A percentile compares a stretch with the other conserved stretches of the same genome.
Evolutionary conservation across 2,329 filamentous ascomycete genomes (phyloP).

Genomic region (Calonectria pseudoturangicola): DNA sequence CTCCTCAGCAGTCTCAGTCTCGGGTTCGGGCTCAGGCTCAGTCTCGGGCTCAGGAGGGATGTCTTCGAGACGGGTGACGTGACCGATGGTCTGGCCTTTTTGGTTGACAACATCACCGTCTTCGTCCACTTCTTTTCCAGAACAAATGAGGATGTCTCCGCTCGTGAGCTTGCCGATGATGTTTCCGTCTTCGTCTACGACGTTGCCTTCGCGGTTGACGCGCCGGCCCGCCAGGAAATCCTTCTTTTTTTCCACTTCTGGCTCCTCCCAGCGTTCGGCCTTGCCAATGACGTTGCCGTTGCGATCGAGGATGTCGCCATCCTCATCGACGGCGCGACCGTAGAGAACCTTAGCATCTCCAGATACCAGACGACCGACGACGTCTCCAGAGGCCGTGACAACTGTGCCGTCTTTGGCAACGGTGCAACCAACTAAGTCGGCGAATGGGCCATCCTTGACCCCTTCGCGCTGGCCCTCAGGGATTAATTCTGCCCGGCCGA

Average conservation of each 20-base stretch:
- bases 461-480: conserved; percentile 79
- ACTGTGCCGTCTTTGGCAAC: conserved; percentile 82
- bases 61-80: conserved; percentile 79
- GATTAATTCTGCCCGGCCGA: conserved; percentile 81
- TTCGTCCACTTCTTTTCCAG: conserved; percentile 81
- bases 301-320: conserved; percentile 87
- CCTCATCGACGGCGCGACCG: conserved; percentile 85
- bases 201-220: conserved; percentile 76
- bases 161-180: conserved; percentile 80
- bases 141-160: conserved; percentile 78
- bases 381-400: conserved; percentile 78
- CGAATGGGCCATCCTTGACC: conserved; percentile 80
- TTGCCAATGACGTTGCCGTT: conserved; percentile 78
- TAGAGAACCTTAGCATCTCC: conserved; percentile 84
- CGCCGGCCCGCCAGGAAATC: conserved; percentile 72
- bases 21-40: conserved; percentile 66
- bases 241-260: conserved; percentile 70
- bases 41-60: conserved; percentile 67
- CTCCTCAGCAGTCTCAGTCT: conserved; percentile 53
- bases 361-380: conserved; percentile 82
- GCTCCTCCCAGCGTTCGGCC: conserved; percentile 76
- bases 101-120: conserved; percentile 83
- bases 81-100: conserved; percentile 80
- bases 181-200: conserved; percentile 75
- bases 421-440: conserved; percentile 78